Conservation (phyloP, 1,139 yeast genomes). For the Scheffersomyces insectosa region DNA sequence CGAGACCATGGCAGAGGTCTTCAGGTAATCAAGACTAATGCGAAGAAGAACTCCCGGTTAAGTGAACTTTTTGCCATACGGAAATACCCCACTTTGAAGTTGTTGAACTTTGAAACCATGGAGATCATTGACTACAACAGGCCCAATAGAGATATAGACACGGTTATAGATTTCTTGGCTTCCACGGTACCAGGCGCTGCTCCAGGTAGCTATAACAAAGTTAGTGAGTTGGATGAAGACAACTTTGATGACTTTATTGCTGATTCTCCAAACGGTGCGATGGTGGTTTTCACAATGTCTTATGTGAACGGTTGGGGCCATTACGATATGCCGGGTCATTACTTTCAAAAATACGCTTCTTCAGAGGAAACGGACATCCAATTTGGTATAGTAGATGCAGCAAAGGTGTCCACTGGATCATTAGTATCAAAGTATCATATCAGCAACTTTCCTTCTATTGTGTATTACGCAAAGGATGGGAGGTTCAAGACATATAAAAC, state of each 20-base stretch:
- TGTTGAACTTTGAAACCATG: constrained; percentile 30
- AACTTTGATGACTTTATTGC: constrained; percentile 7
- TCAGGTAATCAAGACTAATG: constrained; percentile 36
- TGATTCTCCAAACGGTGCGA: constrained; percentile 10
- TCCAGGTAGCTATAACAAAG: constrained; percentile 22
- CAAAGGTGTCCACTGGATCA: constrained; percentile 17
- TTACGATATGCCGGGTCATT: constrained; percentile 35
- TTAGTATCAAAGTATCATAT: constrained; percentile 26
- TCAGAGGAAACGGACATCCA: constrained; percentile 7
- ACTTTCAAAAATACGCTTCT: constrained; percentile 30
- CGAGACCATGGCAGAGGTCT: constrained; percentile 12
- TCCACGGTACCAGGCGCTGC: constrained; percentile 9
- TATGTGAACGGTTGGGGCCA: constrained; percentile 33
- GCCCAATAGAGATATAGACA: constrained; percentile 23
- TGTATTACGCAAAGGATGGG: constrained; percentile 23
- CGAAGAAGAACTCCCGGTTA: constrained; percentile 22
- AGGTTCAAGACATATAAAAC: constrained; percentile 29
- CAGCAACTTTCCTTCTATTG: constrained; percentile 36
- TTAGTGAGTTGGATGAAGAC: constrained; percentile 11
- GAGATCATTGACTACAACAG: constrained; percentile 23
- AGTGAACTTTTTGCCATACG: constrained; percentile 25
- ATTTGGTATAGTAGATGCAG: constrained; percentile 31
- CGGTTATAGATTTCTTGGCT: constrained; percentile 25
- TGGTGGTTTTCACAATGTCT: constrained; percentile 29
- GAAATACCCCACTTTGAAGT: constrained; percentile 34